Conservation (phyloP, 768 basidiomycete species). For the Leucocoprinus sp. region DNA sequence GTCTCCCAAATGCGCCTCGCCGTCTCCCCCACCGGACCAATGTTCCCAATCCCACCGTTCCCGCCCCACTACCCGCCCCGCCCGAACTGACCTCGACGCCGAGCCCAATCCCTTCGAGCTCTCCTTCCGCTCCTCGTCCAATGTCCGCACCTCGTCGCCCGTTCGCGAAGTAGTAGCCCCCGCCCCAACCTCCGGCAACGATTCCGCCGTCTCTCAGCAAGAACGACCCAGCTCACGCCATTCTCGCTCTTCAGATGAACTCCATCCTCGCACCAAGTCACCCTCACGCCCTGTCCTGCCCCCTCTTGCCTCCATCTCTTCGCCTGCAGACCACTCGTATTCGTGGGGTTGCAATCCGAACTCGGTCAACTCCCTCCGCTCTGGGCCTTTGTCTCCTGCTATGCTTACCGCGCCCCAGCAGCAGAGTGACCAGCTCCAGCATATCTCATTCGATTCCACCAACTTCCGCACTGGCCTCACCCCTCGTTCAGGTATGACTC, state of each 20-base stretch:
- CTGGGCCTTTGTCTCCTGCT: constrained; percentile 92
- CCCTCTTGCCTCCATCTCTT: constrained; percentile 71
- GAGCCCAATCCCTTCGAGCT: constrained; percentile 95
- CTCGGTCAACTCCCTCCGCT: constrained; percentile 72
- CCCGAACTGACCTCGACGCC: constrained; percentile 59
- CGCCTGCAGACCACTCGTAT: constrained; percentile 57
- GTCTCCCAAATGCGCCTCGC: constrained; percentile 32
- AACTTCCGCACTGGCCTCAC: constrained; percentile 83
- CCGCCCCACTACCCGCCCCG: constrained; percentile 28
- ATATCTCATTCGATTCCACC: constrained; percentile 58
- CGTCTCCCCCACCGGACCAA: constrained; percentile 20
- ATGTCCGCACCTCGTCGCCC: constrained; percentile 36
- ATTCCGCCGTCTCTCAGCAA: constrained; percentile 16
- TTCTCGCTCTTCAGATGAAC: constrained; percentile 13
- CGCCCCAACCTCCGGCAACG: constrained; percentile 26
- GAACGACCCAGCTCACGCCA: constrained; percentile 21
- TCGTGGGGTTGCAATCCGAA: constrained; percentile 57
- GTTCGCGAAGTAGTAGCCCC: constrained; percentile 32
- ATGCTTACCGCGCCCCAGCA: constrained; percentile 88
- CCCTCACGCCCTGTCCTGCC: constrained; percentile 70
- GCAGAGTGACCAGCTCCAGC: constrained; percentile 27
- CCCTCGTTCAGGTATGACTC: constrained; percentile 80
- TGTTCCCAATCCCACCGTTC: constrained; percentile 7
- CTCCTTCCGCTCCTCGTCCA: constrained; percentile 62
- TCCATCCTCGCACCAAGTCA: constrained; percentile 32